Evolutionary conservation across 2,329 filamentous ascomycete genomes (phyloP), one percentile per base, ranked within the genome.

Genomic region (Metarhizium brunneum): DNA sequence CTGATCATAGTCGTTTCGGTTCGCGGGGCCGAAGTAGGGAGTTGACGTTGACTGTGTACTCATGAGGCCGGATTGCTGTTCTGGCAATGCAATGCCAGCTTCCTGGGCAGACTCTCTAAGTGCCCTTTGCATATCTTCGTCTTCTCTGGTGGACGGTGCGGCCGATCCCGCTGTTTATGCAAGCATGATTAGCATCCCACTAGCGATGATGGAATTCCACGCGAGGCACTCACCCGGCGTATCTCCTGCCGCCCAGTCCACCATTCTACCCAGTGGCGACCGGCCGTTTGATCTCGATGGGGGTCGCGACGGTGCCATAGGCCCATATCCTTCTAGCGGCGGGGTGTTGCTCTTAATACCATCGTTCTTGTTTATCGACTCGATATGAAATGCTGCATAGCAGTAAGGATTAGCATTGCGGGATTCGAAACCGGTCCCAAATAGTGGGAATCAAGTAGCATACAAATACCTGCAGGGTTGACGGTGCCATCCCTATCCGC

Each of bases 21-120:
- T 83, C 4, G 83, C 82, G 0, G 83, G 83, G 1, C 83, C 83
- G 67, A 86, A 86, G 49, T 78, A 64, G 4, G 75, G 73, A n/a
- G 69, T 60, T 25, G 49, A 36, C 47, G 68, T 66, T 1, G 68
- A 64, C 16, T 71, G 71, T 29, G 65, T 62, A 47, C 73, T 71
- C 40, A 72, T 72, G 6, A 83, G 62, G 14, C 80, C 81, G 1
- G 72, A 72, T 64, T 84, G 80, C 60, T 83, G 81, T 5, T 66
- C 66, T 1, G 68, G 60, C 20, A 70, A 59, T 3, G 67, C 61
- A 16, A 79, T 65, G 7, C 79, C 79, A 1, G 77, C 78, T 58
- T 80, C 76, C 40, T 76, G 73, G 25, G 76, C 75, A 2, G 83
- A 85, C 60, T 78, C 77, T 55, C 76, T 76, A 38, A 85, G 67